Evolutionary conservation across 129 eudicot species (phyloP).

Genomic region (Chrysanthemum makinoi): DNA sequence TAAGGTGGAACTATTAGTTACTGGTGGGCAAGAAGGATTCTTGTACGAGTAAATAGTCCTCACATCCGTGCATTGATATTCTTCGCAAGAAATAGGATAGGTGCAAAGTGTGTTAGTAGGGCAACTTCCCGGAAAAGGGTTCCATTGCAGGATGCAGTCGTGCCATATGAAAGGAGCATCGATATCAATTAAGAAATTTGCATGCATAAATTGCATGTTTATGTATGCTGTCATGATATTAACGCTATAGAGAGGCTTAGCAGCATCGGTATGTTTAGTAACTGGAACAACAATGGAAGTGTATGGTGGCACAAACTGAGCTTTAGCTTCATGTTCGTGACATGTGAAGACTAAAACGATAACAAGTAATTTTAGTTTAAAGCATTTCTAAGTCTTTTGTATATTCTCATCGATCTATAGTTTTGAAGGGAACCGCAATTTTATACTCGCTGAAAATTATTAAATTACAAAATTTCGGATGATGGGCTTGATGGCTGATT

Average conservation of each 20-base stretch:
- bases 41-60: neutral
- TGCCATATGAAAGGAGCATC: slow-evolving; percentile 17
- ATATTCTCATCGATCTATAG: neutral
- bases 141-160: slow-evolving; percentile 20
- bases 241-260: slow-evolving; percentile 15
- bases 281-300: slow-evolving; percentile 10
- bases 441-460: neutral
- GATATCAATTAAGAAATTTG: slow-evolving; percentile 12
- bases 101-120: slow-evolving; percentile 6
- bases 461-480: neutral
- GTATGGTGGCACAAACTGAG: slow-evolving; percentile 12
- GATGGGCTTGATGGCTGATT: neutral
- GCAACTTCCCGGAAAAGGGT: neutral
- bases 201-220: slow-evolving; percentile 4
- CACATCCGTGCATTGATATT: slow-evolving; percentile 11
- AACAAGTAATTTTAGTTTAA: neutral
- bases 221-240: slow-evolving; percentile 3
- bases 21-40: slow-evolving; percentile 5
- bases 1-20: neutral
- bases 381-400: neutral
- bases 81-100: slow-evolving; percentile 3
- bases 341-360: neutral
- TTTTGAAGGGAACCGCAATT: too few relatives aligned
- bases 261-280: slow-evolving; percentile 8
- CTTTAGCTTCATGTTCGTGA: neutral